A percentile compares a stretch with the other conserved stretches of the same genome.
phyloP scores from a whole-genome alignment of 495 filamentous ascomycete genomes.

The Aspergillus sclerotioniger region DNA sequence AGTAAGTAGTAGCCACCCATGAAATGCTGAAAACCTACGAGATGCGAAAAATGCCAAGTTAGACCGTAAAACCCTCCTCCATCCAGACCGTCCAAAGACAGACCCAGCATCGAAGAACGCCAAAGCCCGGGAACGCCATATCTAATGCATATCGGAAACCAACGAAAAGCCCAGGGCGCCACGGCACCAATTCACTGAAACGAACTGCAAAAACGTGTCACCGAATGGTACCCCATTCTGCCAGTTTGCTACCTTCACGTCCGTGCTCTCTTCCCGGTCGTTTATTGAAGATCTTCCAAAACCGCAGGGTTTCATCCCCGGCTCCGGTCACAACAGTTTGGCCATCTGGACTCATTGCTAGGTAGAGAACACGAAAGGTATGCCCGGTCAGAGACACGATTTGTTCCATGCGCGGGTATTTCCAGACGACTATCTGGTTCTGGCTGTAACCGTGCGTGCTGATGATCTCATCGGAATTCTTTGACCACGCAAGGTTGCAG shows the following conservation, averaged over 20 bases:
- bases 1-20: slow-evolving; percentile 18
- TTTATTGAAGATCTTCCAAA: slow-evolving; percentile 92
- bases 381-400: slow-evolving; percentile 93
- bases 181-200: slow-evolving; percentile 14
- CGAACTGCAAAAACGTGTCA: slow-evolving; percentile 36
- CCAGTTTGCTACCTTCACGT: slow-evolving; percentile 55
- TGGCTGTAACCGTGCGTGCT: slow-evolving; percentile 97
- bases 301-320: slow-evolving; percentile 91
- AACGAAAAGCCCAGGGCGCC: slow-evolving; percentile 13
- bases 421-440: slow-evolving; percentile 98
- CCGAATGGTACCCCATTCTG: slow-evolving; percentile 71
- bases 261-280: slow-evolving; percentile 53
- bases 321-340: slow-evolving; percentile 92
- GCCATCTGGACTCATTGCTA: slow-evolving; percentile 96
- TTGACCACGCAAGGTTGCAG: slow-evolving; percentile 93
- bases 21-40: slow-evolving; percentile 30
- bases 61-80: slow-evolving; percentile 24
- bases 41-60: slow-evolving; percentile 39
- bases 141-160: slow-evolving; percentile 37
- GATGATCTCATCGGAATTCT: slow-evolving; percentile 95
- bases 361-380: slow-evolving; percentile 91
- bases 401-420: slow-evolving; percentile 96
- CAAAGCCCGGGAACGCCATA: slow-evolving; percentile 36
- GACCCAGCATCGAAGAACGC: slow-evolving; percentile 26
- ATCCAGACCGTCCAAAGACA: slow-evolving; percentile 29